A percentile compares a stretch with the other conserved stretches of the same genome.
Conservation (phyloP, 140 eudicot species). For the Stevia rebaudiana region DNA sequence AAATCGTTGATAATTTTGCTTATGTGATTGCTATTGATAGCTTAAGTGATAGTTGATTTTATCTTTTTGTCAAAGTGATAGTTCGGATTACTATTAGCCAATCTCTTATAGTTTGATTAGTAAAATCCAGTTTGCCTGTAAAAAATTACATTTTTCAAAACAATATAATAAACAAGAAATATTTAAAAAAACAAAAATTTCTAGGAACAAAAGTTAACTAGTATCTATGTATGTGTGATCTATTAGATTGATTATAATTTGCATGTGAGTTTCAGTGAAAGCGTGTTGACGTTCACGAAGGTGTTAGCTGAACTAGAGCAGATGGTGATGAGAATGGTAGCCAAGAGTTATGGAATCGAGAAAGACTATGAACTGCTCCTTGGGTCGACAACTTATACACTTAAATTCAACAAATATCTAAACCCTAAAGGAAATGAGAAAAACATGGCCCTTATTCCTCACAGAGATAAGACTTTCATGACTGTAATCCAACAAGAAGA, state of each 20-base stretch:
- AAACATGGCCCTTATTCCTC: conserved; percentile 23
- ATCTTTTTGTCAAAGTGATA: no score
- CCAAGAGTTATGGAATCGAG: conserved; percentile 31
- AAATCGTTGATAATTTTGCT: no score
- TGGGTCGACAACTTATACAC: conserved; percentile 23
- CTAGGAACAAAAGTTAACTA: no score
- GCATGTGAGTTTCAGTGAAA: conserved; percentile 17
- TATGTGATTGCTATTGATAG: no score
- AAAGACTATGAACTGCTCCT: conserved; percentile 24
- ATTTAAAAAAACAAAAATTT: no score
- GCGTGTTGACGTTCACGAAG: conserved; percentile 6
- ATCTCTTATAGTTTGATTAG: no score
- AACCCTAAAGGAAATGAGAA: conserved; percentile 13
- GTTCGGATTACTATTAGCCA: no score
- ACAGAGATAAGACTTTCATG: conserved; percentile 36
- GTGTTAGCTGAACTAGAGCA: conserved; percentile 27
- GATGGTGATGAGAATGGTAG: conserved; percentile 34
- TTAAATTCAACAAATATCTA: conserved; percentile 24
- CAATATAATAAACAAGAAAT: no score
- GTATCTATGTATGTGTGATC: no score
- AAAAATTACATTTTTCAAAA: no score
- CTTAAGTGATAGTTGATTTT: no score
- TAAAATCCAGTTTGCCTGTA: no score
- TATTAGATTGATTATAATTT: background rate
- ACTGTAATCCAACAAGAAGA: conserved; percentile 30